These are phyloP conservation scores for Celoporthe dispersa DNA, from an alignment of 2,329 filamentous ascomycete genomes.

Conservation along the genomic window DNA sequence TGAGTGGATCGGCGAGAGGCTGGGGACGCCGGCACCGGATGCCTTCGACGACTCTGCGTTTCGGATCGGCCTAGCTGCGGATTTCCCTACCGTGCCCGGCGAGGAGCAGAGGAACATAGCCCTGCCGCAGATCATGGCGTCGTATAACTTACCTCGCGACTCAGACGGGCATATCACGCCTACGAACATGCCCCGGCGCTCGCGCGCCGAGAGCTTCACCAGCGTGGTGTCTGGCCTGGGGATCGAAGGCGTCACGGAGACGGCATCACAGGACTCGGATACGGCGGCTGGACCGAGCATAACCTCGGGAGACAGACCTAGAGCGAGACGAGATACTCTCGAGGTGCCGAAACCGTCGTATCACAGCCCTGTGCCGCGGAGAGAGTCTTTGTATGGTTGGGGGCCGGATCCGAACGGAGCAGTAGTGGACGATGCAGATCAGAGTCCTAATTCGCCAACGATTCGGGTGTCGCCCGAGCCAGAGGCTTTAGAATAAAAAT, in stretches of 20 bases:
- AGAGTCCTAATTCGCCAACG: conserved; percentile 1
- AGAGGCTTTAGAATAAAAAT: background rate
- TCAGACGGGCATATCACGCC: conserved; percentile 14
- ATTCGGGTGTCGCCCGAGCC: conserved; percentile 5
- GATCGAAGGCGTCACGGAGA: background rate
- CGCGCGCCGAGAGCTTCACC: conserved; percentile 9
- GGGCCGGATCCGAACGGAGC: background rate
- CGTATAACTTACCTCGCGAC: conserved; percentile 20
- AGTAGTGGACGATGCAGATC: background rate
- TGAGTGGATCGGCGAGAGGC: conserved; percentile 13
- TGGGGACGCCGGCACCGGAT: conserved; percentile 19
- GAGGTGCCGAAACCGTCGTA: conserved; percentile 19
- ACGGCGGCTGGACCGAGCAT: background rate
- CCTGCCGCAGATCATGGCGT: conserved; percentile 11
- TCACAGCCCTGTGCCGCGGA: background rate
- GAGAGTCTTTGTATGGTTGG: background rate
- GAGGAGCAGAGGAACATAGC: conserved; percentile 18
- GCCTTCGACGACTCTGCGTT: conserved; percentile 20
- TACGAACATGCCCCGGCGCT: background rate
- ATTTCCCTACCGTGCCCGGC: conserved; percentile 19
- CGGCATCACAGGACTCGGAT: conserved; percentile 1
- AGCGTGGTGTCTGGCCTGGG: conserved; percentile 17
- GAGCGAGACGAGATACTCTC: conserved; percentile 1
- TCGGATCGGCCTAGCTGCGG: conserved; percentile 8
- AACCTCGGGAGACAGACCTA: background rate